These are phyloP conservation scores for Phytopythium delawarense DNA, from an alignment of 352 stramenopile species.

Conservation along the genomic window DNA sequence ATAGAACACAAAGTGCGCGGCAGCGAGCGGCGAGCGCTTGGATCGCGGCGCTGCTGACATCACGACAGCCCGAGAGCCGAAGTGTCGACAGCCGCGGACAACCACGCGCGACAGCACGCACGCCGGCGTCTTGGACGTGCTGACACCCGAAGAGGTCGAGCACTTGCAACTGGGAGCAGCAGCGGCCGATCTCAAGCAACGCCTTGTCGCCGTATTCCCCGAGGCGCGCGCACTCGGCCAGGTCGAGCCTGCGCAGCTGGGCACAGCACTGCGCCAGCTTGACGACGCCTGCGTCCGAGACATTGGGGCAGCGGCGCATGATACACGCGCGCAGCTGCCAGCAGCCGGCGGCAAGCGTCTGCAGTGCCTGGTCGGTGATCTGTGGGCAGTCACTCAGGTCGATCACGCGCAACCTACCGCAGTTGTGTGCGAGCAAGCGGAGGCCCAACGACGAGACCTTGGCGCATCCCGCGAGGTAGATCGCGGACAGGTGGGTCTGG, in stretches of 20 bases:
- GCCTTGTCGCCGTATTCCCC: conserved; percentile 92
- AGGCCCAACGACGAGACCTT: conserved; percentile 88
- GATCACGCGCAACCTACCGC: conserved; percentile 58
- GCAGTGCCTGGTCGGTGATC: conserved; percentile 78
- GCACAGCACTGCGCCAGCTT: conserved; percentile 88
- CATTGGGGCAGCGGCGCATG: conserved; percentile 68
- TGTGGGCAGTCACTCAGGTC: conserved; percentile 86
- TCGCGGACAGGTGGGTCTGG: conserved; percentile 42
- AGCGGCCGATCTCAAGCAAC: conserved; percentile 84
- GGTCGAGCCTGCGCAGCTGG: conserved; percentile 72
- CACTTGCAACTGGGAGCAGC: conserved; percentile 65
- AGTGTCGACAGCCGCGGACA: conserved; percentile 85
- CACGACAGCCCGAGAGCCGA: conserved; percentile 80
- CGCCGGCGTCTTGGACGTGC: conserved; percentile 77
- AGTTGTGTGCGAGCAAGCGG: conserved; percentile 86
- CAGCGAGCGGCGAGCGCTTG: conserved; percentile 71
- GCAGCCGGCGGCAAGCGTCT: conserved; percentile 84
- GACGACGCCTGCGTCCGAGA: conserved; percentile 84
- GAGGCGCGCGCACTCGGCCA: conserved; percentile 81
- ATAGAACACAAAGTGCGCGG: conserved; percentile 67
- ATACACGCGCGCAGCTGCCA: conserved; percentile 84
- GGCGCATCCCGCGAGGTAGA: conserved; percentile 77
- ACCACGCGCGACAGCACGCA: conserved; percentile 78
- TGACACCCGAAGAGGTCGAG: conserved; percentile 88
- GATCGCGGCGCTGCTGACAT: conserved; percentile 75